Evolutionary conservation across 768 basidiomycete species (phyloP).

Genomic region (Rhizopogon rudus): DNA sequence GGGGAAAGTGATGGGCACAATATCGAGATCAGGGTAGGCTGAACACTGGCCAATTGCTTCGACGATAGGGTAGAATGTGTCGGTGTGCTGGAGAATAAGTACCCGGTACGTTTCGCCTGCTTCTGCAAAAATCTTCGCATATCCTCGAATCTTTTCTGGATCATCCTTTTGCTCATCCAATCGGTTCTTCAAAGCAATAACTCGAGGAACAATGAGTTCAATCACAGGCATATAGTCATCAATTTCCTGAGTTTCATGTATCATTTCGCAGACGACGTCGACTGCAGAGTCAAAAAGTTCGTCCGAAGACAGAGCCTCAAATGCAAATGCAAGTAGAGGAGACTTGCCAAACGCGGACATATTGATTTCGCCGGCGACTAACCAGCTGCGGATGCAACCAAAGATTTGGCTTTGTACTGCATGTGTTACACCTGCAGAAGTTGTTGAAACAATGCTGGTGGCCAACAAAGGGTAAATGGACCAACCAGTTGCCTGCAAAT

Average conservation of each 20-base stretch:
- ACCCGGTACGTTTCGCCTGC: constrained; percentile 95
- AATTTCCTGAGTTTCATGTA: constrained; percentile 97
- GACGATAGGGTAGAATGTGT: constrained; percentile 92
- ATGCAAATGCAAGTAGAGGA: constrained; percentile 76
- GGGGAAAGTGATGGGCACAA: constrained; percentile 95
- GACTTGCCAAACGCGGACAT: constrained; percentile 60
- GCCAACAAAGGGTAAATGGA: background rate
- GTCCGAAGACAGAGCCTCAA: constrained; percentile 79
- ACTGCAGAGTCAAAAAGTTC: constrained; percentile 92
- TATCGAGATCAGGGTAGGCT: constrained; percentile 88
- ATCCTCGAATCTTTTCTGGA: constrained; percentile 83
- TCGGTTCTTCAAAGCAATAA: constrained; percentile 66
- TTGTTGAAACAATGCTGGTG: background rate
- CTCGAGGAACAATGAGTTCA: constrained; percentile 80
- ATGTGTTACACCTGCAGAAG: constrained; percentile 68
- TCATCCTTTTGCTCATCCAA: constrained; percentile 66
- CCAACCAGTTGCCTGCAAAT: constrained; percentile 83
- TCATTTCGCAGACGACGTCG: constrained; percentile 87
- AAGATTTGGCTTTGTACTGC: constrained; percentile 80
- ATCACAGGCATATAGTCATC: constrained; percentile 91
- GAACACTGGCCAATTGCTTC: constrained; percentile 93
- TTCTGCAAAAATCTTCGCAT: constrained; percentile 91
- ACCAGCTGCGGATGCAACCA: constrained; percentile 82
- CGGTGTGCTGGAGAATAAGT: constrained; percentile 82
- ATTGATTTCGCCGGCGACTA: constrained; percentile 79